Evolutionary conservation across 345 rosid genomes (phyloP).

Genomic region (Sisymbrium irio): DNA sequence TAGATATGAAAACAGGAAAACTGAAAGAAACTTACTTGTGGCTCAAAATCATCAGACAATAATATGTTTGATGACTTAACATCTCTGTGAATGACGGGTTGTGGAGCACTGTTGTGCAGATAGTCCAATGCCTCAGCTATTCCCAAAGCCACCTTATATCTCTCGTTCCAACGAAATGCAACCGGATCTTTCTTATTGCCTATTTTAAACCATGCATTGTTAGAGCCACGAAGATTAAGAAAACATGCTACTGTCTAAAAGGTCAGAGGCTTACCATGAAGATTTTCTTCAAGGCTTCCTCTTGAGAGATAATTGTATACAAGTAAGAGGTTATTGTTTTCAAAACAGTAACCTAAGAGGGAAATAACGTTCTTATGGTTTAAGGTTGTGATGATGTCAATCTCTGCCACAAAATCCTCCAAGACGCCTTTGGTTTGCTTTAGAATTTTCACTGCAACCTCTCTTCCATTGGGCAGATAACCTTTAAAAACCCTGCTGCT

Average conservation of each 20-base stretch:
- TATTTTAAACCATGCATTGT: constrained; percentile 18
- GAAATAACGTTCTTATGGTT: constrained; percentile 78
- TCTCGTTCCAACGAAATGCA: constrained; percentile 73
- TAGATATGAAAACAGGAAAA: neutral
- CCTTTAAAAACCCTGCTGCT: constrained; percentile 84
- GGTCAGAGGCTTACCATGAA: constrained; percentile 56
- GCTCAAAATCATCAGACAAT: constrained; percentile 81
- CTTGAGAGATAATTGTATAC: constrained; percentile 80
- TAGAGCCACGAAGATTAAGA: neutral
- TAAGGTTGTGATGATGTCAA: constrained; percentile 74
- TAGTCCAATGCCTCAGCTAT: constrained; percentile 88
- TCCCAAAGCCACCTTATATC: constrained; percentile 83
- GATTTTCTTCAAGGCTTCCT: constrained; percentile 97
- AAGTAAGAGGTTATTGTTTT: constrained; percentile 55
- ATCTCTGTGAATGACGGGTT: constrained; percentile 82
- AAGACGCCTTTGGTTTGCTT: constrained; percentile 59
- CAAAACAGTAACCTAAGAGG: constrained; percentile 81
- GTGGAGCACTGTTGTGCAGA: constrained; percentile 59
- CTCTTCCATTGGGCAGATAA: constrained; percentile 72
- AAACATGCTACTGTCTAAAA: neutral
- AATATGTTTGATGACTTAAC: constrained; percentile 94
- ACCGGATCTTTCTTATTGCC: constrained; percentile 53
- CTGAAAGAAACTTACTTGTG: constrained; percentile 52
- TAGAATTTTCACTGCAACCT: constrained; percentile 89
- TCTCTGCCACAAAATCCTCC: constrained; percentile 72